A percentile compares a stretch with the other conserved stretches of the same genome.
Conservation (phyloP, 129 eudicot genomes). For the Glebionis coronaria region DNA sequence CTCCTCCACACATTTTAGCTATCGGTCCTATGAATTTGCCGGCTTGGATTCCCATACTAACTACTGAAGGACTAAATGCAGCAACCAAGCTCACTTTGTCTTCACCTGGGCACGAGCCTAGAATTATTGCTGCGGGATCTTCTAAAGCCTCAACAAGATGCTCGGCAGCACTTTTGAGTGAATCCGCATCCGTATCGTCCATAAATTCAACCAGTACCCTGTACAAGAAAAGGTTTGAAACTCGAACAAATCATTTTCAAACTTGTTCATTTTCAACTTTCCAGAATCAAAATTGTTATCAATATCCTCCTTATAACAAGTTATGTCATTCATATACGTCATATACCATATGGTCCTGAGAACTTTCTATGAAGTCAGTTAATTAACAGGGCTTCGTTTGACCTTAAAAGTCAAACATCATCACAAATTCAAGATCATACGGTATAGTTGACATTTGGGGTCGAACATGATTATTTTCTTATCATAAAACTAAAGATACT, state of each 20-base stretch:
- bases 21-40: conserved; percentile 91
- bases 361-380: too few species aligned
- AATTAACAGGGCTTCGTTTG: background rate
- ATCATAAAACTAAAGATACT: too few species aligned
- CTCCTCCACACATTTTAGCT: conserved; percentile 96
- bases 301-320: too few species aligned
- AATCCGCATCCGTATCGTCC: conserved; percentile 85
- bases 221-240: conserved; percentile 7
- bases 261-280: background rate
- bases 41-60: conserved; percentile 76
- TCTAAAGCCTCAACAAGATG: conserved; percentile 46
- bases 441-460: background rate
- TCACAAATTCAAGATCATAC: background rate
- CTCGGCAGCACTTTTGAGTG: conserved; percentile 88
- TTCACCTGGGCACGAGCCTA: conserved; percentile 84
- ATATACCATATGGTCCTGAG: background rate
- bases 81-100: conserved; percentile 83
- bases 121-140: conserved; percentile 82
- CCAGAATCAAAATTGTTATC: background rate
- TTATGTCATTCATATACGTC: background rate
- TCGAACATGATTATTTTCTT: too few species aligned
- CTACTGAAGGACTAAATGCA: conserved; percentile 90
- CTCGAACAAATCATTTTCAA: background rate
- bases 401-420: background rate
- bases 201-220: conserved; percentile 83